Evolutionary conservation across 2,329 filamentous ascomycete species (phyloP).

Genomic region (Teratosphaeria viscida): DNA sequence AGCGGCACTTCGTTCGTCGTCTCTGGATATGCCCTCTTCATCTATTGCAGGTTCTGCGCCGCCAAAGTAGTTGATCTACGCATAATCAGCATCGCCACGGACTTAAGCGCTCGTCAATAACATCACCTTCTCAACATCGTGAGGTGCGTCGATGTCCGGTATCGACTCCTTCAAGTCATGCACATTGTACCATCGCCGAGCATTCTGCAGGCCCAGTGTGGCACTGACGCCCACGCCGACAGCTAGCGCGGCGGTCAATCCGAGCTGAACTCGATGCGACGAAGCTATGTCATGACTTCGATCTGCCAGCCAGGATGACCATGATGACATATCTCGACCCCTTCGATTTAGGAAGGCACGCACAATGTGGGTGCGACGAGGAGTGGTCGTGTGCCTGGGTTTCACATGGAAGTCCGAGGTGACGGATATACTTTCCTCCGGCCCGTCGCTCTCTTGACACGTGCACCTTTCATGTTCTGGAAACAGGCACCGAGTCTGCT

Average conservation of each 20-base stretch:
- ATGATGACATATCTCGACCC: slow-evolving; percentile 31
- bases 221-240: slow-evolving; percentile 40
- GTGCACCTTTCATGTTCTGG: not conserved
- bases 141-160: slow-evolving; percentile 41
- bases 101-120: not conserved
- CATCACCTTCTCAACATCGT: slow-evolving; percentile 35
- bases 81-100: slow-evolving; percentile 26
- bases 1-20: slow-evolving; percentile 49
- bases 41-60: slow-evolving; percentile 34
- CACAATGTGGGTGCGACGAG: not conserved
- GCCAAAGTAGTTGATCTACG: slow-evolving; percentile 52
- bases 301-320: slow-evolving; percentile 34
- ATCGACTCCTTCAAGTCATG: slow-evolving; percentile 52
- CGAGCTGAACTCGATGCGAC: slow-evolving; percentile 49
- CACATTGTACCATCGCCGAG: slow-evolving; percentile 44
- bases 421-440: not conserved
- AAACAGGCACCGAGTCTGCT: not conserved
- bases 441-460: not conserved
- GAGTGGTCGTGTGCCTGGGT: not conserved
- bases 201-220: slow-evolving; percentile 48
- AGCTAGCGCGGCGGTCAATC: slow-evolving; percentile 55
- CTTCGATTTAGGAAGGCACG: not conserved
- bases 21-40: slow-evolving; percentile 31
- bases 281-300: slow-evolving; percentile 28
- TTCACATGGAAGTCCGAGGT: not conserved